Evolutionary conservation across 83 land plant genomes (phyloP).

Genomic region (Larix sibirica): DNA sequence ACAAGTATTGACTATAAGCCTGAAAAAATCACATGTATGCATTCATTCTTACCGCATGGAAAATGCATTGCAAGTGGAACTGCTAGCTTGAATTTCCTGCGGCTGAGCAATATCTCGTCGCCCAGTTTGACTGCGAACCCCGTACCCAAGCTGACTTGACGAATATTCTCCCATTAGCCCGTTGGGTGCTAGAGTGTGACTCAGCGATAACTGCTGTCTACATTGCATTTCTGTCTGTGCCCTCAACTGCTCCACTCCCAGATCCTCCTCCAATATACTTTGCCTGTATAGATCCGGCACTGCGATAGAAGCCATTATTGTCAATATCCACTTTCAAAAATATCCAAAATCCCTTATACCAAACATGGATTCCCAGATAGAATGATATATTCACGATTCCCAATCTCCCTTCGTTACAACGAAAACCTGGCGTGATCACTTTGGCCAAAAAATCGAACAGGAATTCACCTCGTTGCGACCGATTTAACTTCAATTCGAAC

Average conservation of each 20-base stretch:
- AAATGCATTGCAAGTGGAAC: conserved; percentile 12
- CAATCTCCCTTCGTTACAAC: too few relatives aligned
- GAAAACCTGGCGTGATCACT: too few relatives aligned
- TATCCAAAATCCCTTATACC: too few relatives aligned
- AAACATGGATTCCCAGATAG: too few relatives aligned
- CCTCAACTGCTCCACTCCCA: background rate
- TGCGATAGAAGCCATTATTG: background rate
- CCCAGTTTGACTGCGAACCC: background rate
- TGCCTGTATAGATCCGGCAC: conserved; percentile 2
- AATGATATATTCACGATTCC: too few relatives aligned
- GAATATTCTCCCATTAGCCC: background rate
- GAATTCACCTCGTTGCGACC: too few relatives aligned
- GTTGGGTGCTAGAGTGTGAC: background rate
- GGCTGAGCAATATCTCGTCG: background rate
- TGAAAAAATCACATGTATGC: too few relatives aligned
- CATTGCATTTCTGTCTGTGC: background rate
- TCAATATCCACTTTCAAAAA: too few relatives aligned
- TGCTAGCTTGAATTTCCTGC: background rate
- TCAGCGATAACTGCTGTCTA: background rate
- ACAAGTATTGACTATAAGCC: too few relatives aligned
- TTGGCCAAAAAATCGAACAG: too few relatives aligned
- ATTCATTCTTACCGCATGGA: background rate
- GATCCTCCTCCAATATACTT: background rate
- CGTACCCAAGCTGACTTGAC: background rate
- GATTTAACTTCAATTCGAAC: too few relatives aligned